Evolutionary conservation across 2,329 filamentous ascomycete genomes (phyloP).

Genomic region (Zymoseptoria crescenta): DNA sequence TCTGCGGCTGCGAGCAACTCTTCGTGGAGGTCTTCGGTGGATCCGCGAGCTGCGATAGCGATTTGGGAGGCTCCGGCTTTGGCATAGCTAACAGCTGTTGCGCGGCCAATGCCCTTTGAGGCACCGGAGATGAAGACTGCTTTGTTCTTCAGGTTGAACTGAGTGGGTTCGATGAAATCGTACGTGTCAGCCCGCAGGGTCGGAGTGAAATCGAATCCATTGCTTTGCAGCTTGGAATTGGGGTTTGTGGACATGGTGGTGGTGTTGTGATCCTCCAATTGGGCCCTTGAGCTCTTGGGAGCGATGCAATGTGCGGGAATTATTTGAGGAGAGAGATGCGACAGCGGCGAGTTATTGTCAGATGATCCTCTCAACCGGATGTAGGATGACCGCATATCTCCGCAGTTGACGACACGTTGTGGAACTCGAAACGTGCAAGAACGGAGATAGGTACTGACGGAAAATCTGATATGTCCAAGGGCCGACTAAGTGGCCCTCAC

Average conservation of each 20-base stretch:
- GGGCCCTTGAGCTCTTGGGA: neutral
- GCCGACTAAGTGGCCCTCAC: too few species aligned
- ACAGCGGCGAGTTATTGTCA: too few species aligned
- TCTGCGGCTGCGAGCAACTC: conserved; percentile 32
- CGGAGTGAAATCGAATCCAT: conserved; percentile 18
- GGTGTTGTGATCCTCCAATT: too few species aligned
- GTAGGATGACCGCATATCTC: too few species aligned
- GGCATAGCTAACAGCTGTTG: conserved; percentile 49
- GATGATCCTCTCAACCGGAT: too few species aligned
- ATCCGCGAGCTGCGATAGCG: conserved; percentile 46
- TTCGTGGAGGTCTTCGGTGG: conserved; percentile 32
- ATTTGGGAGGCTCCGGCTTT: conserved; percentile 47
- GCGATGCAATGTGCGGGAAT: neutral
- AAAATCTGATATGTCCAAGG: too few species aligned
- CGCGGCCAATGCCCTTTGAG: conserved; percentile 35
- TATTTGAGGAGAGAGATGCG: too few species aligned
- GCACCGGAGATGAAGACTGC: conserved; percentile 47
- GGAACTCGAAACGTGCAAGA: too few species aligned
- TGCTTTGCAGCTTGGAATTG: neutral
- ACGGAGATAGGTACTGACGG: too few species aligned
- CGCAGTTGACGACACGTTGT: too few species aligned
- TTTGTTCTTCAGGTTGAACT: conserved; percentile 31
- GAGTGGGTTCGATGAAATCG: conserved; percentile 36
- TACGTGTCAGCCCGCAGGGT: conserved; percentile 40
- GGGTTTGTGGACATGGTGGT: conserved; percentile 1